Evolutionary conservation across 1,139 yeast species (phyloP).

Genomic region (Blastobotrys illinoisensis): DNA sequence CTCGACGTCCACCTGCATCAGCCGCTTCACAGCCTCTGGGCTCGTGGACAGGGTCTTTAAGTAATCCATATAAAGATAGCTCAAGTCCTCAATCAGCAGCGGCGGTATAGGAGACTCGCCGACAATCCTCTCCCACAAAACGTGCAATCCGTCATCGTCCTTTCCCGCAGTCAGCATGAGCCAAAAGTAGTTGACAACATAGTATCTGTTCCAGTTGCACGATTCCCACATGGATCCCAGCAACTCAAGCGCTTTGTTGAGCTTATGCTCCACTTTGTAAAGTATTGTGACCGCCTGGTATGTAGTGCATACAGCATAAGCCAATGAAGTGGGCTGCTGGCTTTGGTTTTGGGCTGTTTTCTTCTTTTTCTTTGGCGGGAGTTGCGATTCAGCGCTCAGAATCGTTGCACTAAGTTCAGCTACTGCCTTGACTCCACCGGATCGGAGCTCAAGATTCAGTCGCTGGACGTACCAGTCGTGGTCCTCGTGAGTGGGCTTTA

Average conservation of each 20-base stretch:
- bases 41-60: conserved; percentile 24
- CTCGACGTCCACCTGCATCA: conserved; percentile 32
- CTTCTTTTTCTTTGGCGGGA: neutral
- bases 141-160: conserved; percentile 9
- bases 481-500: neutral
- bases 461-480: conserved; percentile 14
- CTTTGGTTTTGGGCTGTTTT: neutral
- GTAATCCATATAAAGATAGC: conserved; percentile 27
- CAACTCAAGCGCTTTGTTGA: neutral
- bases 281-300: neutral
- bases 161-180: conserved; percentile 25
- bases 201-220: neutral
- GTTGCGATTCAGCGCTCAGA: neutral
- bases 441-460: conserved; percentile 24
- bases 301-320: neutral
- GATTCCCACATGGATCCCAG: neutral
- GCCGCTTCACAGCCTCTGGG: conserved; percentile 22
- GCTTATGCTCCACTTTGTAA: neutral
- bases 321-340: neutral
- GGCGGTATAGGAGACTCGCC: conserved; percentile 28
- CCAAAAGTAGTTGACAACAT: conserved; percentile 24
- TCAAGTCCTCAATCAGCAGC: conserved; percentile 25
- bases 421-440: neutral
- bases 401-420: neutral
- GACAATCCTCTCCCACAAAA: conserved; percentile 17